Percentiles rank a stretch among this genome's conserved stretches.
phyloP scores from a whole-genome alignment of 106 monocot genomes.

The Dioscorea zingiberensis region DNA sequence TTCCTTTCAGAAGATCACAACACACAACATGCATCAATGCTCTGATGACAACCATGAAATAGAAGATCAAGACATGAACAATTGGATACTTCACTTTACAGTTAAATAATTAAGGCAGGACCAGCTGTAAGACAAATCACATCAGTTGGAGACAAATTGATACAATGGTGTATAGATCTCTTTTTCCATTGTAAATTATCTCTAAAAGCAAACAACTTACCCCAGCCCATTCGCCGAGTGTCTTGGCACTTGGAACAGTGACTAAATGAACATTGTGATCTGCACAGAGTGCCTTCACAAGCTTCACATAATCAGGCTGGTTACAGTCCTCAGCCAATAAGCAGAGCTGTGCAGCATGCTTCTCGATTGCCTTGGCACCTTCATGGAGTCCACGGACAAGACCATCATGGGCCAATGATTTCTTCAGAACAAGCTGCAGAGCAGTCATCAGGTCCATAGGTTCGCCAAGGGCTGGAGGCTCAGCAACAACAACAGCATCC shows the following conservation, averaged over 20 bases:
- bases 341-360: conserved; percentile 65
- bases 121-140: no score
- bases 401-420: conserved; percentile 56
- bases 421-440: conserved; percentile 60
- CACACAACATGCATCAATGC: no score
- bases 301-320: conserved; percentile 79
- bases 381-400: conserved; percentile 60
- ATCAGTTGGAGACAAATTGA: no score
- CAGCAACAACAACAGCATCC: conserved; percentile 19
- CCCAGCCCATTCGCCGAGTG: conserved; percentile 85
- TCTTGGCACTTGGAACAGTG: conserved; percentile 67
- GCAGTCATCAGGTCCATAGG: conserved; percentile 81
- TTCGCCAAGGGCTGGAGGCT: conserved; percentile 35
- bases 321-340: conserved; percentile 77
- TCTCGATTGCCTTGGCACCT: conserved; percentile 61
- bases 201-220: conserved; percentile 28
- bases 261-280: conserved; percentile 81
- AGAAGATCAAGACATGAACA: no score
- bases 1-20: no score
- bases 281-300: conserved; percentile 74
- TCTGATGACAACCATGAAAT: no score
- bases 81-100: no score
- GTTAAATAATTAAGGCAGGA: no score
- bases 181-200: no score
- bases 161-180: no score